Evolutionary conservation across 2,329 filamentous ascomycete genomes (phyloP).

Genomic region (Chaetomium strumarium): DNA sequence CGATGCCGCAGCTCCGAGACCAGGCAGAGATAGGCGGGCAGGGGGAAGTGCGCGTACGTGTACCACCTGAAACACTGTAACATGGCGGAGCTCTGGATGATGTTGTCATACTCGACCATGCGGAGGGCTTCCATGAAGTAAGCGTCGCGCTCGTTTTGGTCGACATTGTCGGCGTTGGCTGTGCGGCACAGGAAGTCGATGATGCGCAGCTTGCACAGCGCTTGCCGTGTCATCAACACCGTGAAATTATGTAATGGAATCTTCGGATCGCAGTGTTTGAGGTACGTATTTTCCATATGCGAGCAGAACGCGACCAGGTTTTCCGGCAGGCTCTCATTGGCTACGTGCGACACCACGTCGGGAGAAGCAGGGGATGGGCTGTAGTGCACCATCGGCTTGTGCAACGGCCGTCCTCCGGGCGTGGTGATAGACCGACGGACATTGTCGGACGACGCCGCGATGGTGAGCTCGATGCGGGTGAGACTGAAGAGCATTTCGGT

Average conservation of each 20-base stretch:
- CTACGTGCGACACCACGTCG: slow-evolving; percentile 41
- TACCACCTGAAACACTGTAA: slow-evolving; percentile 54
- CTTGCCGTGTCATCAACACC: slow-evolving; percentile 50
- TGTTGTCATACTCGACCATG: slow-evolving; percentile 55
- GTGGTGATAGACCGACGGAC: slow-evolving; percentile 21
- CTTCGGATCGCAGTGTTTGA: slow-evolving; percentile 51
- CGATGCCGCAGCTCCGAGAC: slow-evolving; percentile 49
- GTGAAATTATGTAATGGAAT: slow-evolving; percentile 56
- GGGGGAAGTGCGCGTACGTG: slow-evolving; percentile 53
- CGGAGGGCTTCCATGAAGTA: slow-evolving; percentile 50
- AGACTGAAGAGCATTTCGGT: slow-evolving; percentile 58
- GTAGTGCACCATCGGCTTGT: slow-evolving; percentile 28
- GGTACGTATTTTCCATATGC: slow-evolving; percentile 52
- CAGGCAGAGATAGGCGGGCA: slow-evolving; percentile 57
- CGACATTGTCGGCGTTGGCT: slow-evolving; percentile 31
- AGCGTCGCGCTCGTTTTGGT: slow-evolving; percentile 44
- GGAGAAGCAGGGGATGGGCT: slow-evolving; percentile 35
- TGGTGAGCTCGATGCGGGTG: slow-evolving; percentile 50
- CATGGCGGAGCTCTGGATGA: slow-evolving; percentile 46
- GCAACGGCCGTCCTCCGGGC: slow-evolving; percentile 24
- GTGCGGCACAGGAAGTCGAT: slow-evolving; percentile 47
- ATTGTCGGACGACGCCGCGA: slow-evolving; percentile 45
- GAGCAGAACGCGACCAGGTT: slow-evolving; percentile 49
- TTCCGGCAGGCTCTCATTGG: slow-evolving; percentile 45
- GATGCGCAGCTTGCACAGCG: slow-evolving; percentile 52